Percentiles rank a stretch among this genome's conserved stretches.
phyloP scores from a whole-genome alignment of 2,329 filamentous ascomycete genomes.

The Pseudopyrenochaeta lycopersici region DNA sequence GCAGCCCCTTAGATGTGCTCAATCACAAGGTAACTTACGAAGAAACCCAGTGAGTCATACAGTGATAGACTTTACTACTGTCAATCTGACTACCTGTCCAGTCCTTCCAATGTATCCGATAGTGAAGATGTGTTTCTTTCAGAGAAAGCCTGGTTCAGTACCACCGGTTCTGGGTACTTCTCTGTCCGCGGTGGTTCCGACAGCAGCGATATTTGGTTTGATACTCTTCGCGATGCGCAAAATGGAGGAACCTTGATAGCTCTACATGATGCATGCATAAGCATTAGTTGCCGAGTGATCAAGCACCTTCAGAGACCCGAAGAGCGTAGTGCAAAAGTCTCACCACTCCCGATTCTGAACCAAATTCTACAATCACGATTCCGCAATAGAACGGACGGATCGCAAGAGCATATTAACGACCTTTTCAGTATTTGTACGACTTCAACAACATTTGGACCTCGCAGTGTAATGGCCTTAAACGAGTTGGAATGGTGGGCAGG shows the following conservation, averaged over 20 bases:
- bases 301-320: constrained; percentile 6
- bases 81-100: background rate
- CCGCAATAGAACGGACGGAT: background rate
- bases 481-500: constrained; percentile 36
- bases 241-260: constrained; percentile 29
- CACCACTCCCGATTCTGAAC: constrained; percentile 16
- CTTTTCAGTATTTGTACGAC: constrained; percentile 22
- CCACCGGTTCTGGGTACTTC: constrained; percentile 21
- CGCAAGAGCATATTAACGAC: constrained; percentile 18
- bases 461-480: constrained; percentile 28
- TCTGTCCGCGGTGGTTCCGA: constrained; percentile 18
- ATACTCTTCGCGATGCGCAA: constrained; percentile 17
- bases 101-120: constrained; percentile 15
- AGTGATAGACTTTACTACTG: too few species aligned
- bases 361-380: constrained; percentile 21
- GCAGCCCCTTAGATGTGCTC: constrained; percentile 13
- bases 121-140: constrained; percentile 27
- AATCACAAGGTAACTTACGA: constrained; percentile 18
- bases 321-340: background rate
- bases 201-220: constrained; percentile 18
- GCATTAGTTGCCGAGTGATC: constrained; percentile 27
- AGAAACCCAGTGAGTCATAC: constrained; percentile 11
- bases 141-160: constrained; percentile 19
- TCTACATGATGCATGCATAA: constrained; percentile 34
- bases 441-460: constrained; percentile 20